Percentiles rank a stretch among this genome's conserved stretches.
Conservation (phyloP, 805 yeast species). For the Monosporozyma yasuniensis region DNA sequence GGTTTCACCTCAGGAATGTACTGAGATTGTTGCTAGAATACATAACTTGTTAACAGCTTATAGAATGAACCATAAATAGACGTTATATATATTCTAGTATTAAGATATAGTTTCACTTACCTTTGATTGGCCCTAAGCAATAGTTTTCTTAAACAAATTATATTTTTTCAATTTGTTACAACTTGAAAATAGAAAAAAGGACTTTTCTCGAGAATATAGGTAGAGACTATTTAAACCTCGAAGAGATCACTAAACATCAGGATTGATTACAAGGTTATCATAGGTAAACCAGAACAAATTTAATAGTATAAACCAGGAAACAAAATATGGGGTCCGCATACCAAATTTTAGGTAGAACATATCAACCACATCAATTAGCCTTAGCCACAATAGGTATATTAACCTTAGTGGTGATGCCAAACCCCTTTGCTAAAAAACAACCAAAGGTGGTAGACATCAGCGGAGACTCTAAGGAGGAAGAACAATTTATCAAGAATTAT, state of each 20-base stretch:
- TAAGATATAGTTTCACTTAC: background rate
- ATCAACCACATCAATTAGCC: slow-evolving; percentile 79
- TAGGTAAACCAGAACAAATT: too few species aligned
- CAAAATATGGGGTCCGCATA: slow-evolving; percentile 71
- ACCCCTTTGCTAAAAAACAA: slow-evolving; percentile 52
- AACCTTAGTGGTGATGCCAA: slow-evolving; percentile 54
- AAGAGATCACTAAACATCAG: background rate
- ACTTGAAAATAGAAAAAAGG: background rate
- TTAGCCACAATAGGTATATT: slow-evolving; percentile 71
- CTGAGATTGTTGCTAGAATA: slow-evolving; percentile 68
- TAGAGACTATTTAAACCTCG: background rate
- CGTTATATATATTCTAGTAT: background rate
- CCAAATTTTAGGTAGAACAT: slow-evolving; percentile 71
- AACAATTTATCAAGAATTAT: slow-evolving; percentile 72
- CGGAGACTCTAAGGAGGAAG: slow-evolving; percentile 82
- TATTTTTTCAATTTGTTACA: background rate
- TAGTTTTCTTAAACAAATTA: background rate
- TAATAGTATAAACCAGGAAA: background rate
- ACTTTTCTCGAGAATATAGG: background rate
- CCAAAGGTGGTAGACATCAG: slow-evolving; percentile 59
- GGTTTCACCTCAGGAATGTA: slow-evolving; percentile 45
- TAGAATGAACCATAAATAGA: slow-evolving; percentile 32
- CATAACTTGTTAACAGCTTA: slow-evolving; percentile 49
- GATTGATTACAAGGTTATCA: background rate
- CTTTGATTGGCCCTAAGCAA: background rate